These are phyloP conservation scores for Spathaspora sp. DNA, from an alignment of 1,139 yeast genomes.

Conservation along the genomic window DNA sequence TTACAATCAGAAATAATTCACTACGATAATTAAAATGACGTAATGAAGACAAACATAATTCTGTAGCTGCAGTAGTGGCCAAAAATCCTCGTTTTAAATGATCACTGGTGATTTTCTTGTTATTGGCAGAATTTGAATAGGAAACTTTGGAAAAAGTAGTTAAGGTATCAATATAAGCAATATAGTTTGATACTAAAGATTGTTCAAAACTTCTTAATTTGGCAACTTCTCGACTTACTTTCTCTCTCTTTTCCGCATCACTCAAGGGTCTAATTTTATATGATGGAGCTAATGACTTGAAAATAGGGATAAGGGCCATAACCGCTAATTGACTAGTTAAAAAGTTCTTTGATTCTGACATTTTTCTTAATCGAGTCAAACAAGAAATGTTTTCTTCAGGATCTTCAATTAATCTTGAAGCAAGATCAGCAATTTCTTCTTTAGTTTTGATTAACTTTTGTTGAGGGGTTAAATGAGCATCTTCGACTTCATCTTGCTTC, in stretches of 20 bases:
- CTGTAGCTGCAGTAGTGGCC: slow-evolving; percentile 78
- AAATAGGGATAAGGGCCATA: slow-evolving; percentile 78
- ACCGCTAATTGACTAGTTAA: slow-evolving; percentile 73
- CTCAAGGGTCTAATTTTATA: slow-evolving; percentile 82
- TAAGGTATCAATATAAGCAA: slow-evolving; percentile 62
- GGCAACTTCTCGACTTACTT: slow-evolving; percentile 79
- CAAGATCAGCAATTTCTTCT: slow-evolving; percentile 82
- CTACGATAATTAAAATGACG: slow-evolving; percentile 79
- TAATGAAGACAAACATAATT: slow-evolving; percentile 59
- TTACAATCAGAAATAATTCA: slow-evolving; percentile 66
- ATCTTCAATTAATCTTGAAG: slow-evolving; percentile 76
- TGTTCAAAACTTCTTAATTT: slow-evolving; percentile 80
- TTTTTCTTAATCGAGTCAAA: slow-evolving; percentile 67
- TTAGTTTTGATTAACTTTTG: slow-evolving; percentile 62
- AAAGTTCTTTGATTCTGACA: slow-evolving; percentile 67
- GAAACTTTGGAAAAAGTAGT: slow-evolving; percentile 40
- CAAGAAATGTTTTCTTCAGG: slow-evolving; percentile 82
- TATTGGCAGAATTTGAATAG: slow-evolving; percentile 39
- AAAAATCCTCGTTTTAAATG: slow-evolving; percentile 53
- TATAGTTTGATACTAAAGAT: slow-evolving; percentile 65
- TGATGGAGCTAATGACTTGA: slow-evolving; percentile 83
- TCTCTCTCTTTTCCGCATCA: slow-evolving; percentile 78
- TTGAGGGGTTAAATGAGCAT: slow-evolving; percentile 52
- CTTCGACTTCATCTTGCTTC: slow-evolving; percentile 41
- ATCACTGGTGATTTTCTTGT: slow-evolving; percentile 34